A percentile compares a stretch with the other conserved stretches of the same genome.
These are phyloP conservation scores for Yamagishiella unicocca DNA, from an alignment of 139 green algal genomes.

Conservation along the genomic window DNA sequence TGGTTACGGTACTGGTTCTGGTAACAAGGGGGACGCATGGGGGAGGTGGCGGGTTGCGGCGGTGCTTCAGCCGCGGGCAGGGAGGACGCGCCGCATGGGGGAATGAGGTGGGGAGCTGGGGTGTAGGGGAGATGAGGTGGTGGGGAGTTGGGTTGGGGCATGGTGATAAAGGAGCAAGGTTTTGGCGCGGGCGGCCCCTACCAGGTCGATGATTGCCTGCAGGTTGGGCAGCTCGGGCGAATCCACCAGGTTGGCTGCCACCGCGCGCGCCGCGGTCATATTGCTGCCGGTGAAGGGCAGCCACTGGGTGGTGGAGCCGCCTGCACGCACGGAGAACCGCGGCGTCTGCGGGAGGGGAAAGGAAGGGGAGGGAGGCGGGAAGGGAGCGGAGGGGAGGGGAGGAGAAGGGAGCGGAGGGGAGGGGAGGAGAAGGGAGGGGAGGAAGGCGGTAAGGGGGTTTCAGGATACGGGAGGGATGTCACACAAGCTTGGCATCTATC, in stretches of 20 bases:
- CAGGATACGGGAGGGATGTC: too few species aligned
- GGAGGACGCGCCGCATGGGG: background rate
- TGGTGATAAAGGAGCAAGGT: too few species aligned
- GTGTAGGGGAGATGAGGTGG: background rate
- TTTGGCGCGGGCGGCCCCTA: background rate
- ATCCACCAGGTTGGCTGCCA: constrained; percentile 44
- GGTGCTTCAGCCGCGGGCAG: background rate
- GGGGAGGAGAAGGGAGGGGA: too few species aligned
- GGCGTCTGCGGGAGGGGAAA: background rate
- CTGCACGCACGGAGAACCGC: background rate
- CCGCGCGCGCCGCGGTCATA: background rate
- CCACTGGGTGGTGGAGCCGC: constrained; percentile 4
- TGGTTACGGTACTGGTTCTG: background rate
- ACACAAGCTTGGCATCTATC: too few species aligned
- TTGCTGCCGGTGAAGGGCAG: constrained; percentile 56
- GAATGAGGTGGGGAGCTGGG: background rate
- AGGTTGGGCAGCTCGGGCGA: constrained; percentile 31
- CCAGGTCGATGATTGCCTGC: background rate
- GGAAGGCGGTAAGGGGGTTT: too few species aligned
- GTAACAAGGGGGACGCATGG: background rate
- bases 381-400: too few species aligned
- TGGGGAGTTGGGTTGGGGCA: background rate
- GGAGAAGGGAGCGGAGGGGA: too few species aligned
- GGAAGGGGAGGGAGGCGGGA: background rate
- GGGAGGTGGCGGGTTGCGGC: background rate